Percentiles rank a stretch among this genome's conserved stretches.
phyloP scores from a whole-genome alignment of 345 rosid genomes.

The Eucalyptus sp. region DNA sequence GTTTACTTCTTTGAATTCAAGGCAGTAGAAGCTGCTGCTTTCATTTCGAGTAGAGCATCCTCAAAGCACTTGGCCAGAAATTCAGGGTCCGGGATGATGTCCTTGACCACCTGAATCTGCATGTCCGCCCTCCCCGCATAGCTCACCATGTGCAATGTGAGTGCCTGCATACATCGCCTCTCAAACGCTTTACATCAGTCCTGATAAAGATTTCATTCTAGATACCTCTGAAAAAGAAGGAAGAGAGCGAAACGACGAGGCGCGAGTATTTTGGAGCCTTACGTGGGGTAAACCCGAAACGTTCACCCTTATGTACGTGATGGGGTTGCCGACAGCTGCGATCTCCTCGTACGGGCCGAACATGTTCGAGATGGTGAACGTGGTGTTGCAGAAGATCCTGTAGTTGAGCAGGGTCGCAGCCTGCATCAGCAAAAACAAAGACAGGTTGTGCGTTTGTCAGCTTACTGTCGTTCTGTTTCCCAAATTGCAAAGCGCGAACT shows the following conservation, averaged over 20 bases:
- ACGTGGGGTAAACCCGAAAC: conserved; percentile 40
- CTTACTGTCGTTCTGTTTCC: not conserved
- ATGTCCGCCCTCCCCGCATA: conserved; percentile 49
- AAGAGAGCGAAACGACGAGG: no score
- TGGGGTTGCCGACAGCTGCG: conserved; percentile 17
- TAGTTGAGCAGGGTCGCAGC: conserved; percentile 28
- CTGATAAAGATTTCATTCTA: not conserved
- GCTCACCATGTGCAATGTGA: conserved; percentile 65
- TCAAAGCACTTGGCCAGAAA: conserved; percentile 48
- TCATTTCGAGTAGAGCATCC: conserved; percentile 46
- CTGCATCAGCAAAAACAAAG: conserved; percentile 4
- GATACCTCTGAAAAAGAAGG: not conserved
- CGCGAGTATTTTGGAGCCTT: not conserved
- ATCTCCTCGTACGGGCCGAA: conserved; percentile 42
- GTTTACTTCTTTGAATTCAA: not conserved
- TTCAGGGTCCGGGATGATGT: conserved; percentile 51
- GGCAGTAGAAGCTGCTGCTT: conserved; percentile 17
- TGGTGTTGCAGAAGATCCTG: conserved; percentile 34
- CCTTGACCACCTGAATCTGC: conserved; percentile 53
- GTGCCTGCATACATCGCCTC: not conserved
- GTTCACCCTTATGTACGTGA: conserved; percentile 15
- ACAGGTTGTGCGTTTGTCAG: not conserved
- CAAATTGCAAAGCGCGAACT: not conserved
- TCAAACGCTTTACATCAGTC: not conserved
- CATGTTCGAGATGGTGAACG: conserved; percentile 41